Percentiles rank a stretch among this genome's conserved stretches.
These are phyloP conservation scores for Syzygium aromaticum DNA, from an alignment of 345 rosid genomes.

Conservation along the genomic window DNA sequence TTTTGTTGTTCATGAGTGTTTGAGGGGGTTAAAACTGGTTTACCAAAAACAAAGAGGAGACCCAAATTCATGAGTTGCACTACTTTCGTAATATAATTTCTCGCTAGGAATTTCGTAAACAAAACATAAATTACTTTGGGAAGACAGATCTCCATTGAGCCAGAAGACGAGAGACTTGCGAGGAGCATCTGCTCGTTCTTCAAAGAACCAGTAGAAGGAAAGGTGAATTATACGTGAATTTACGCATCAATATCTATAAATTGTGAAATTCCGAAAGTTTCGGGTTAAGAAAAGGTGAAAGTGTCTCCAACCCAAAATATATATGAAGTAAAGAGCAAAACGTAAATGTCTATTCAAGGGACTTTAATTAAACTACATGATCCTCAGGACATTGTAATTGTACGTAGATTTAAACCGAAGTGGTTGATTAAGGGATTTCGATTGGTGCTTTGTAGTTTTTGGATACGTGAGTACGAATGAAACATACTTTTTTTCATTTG, in stretches of 20 bases:
- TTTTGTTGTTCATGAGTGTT: background rate
- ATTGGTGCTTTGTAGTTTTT: background rate
- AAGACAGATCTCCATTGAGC: background rate
- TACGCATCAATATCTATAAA: background rate
- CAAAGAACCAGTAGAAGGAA: background rate
- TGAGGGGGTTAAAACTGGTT: background rate
- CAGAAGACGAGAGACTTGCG: fast-evolving
- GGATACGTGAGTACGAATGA: background rate
- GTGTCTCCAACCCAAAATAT: background rate
- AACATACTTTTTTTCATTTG: background rate
- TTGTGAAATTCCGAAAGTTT: background rate
- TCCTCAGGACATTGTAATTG: background rate
- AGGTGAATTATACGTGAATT: background rate
- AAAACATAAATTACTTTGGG: no score
- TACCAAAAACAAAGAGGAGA: background rate
- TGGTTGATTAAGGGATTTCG: background rate
- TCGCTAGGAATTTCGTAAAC: no score
- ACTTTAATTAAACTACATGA: background rate
- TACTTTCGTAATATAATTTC: background rate
- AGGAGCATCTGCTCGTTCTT: background rate
- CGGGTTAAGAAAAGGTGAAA: background rate
- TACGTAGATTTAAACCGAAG: background rate
- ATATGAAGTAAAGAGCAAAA: background rate
- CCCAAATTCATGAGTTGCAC: background rate
- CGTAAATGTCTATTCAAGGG: no score